Evolutionary conservation across 148 eudicot species (phyloP), one percentile per base, ranked within the genome.

Genomic region (Rhododendron henanense): DNA sequence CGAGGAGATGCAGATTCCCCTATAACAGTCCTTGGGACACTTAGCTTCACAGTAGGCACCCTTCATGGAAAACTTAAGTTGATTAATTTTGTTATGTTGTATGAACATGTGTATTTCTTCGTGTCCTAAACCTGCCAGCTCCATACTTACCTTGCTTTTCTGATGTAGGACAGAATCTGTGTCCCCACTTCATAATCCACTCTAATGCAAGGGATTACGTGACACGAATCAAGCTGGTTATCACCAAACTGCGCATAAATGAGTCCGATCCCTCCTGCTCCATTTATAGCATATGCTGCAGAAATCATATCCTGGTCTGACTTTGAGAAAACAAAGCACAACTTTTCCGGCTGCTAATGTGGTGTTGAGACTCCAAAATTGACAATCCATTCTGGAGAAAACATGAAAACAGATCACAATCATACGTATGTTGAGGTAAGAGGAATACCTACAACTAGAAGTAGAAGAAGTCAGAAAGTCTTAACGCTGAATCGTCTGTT

Each of bases 111-210:
- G 4, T 23, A 28, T 14, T 31, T 59, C 67, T 81, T 82, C 19
- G 2, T 59, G 84, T 61, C 35, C 1, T 81, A 21, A 82, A 82
- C 28, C 15, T 31, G 5, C 15, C 44, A 13, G 65, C 39, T 11
- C 23, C 5, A 28, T 18, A 45, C 74, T 82, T 82, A 82, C 84
- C 74, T 82, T 82, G 84, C 84, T 82, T 82, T 61, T 82, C 74
- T 82, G 51, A 82, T 82, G 74, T 82, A 61, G 33, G 74, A 82
- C 65, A 82, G 50, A 33, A 82, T 37, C 18, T 82, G 71, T 21
- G 84, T 57, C 6, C 84, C 84, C 31, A 82, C 84, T 82, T 82
- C 84, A 82, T 82, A 82, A 59, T 82, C 84, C 39, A 82, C 84
- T 61, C 69, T 61, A 61, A 82, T 39, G 33, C 84, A 82, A 82